Evolutionary conservation across 768 basidiomycete genomes (phyloP).

Genomic region (Gelatoporia subvermispora): DNA sequence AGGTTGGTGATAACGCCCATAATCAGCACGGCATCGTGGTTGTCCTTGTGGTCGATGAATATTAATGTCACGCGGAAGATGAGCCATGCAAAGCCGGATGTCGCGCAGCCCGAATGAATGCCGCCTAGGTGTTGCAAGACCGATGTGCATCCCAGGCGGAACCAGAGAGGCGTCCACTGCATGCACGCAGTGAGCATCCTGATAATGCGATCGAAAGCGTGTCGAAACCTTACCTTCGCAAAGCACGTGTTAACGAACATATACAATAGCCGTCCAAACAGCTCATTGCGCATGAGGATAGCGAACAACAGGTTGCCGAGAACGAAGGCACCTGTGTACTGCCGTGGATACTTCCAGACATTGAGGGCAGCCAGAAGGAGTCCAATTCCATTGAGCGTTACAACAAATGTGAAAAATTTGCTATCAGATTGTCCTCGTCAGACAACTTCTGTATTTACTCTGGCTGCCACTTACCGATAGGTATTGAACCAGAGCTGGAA

Average conservation of each 20-base stretch:
- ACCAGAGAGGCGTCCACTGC: constrained; percentile 39
- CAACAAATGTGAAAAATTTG: constrained; percentile 31
- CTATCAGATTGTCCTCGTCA: constrained; percentile 10
- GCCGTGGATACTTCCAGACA: constrained; percentile 31
- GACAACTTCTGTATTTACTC: too few relatives aligned
- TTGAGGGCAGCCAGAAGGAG: constrained; percentile 27
- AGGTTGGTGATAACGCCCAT: constrained; percentile 36
- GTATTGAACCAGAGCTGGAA: constrained; percentile 34
- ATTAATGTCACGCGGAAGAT: constrained; percentile 31
- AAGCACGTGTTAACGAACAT: constrained; percentile 30
- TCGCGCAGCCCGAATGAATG: constrained; percentile 40
- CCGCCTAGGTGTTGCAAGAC: constrained; percentile 36
- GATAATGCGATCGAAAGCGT: background rate
- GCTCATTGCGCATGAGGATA: constrained; percentile 39
- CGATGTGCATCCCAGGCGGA: constrained; percentile 34
- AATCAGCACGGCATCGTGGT: constrained; percentile 32
- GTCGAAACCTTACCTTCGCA: constrained; percentile 27
- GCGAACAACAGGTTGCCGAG: constrained; percentile 37
- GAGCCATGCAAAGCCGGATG: constrained; percentile 34
- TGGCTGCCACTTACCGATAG: constrained; percentile 25
- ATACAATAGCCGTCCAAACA: constrained; percentile 36
- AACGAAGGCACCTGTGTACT: constrained; percentile 33
- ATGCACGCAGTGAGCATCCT: background rate
- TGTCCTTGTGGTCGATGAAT: constrained; percentile 30
- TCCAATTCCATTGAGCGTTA: constrained; percentile 27